These are phyloP conservation scores for Neurospora sublineolata DNA, from an alignment of 495 filamentous ascomycete species.

Conservation along the genomic window DNA sequence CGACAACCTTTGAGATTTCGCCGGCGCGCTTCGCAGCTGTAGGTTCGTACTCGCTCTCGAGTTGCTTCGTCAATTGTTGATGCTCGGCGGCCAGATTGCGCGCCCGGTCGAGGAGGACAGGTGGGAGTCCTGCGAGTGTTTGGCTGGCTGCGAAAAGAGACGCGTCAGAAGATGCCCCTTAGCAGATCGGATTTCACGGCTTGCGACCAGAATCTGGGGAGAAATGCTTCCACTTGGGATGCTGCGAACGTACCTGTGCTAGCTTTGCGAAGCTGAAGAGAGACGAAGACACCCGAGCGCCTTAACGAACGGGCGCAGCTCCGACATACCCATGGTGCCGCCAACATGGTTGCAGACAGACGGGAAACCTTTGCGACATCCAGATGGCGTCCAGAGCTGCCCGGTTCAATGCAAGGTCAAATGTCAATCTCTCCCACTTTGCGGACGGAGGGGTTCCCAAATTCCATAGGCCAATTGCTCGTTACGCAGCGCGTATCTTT, in stretches of 20 bases:
- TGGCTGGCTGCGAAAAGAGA: background rate
- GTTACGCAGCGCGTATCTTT: background rate
- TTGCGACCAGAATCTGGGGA: background rate
- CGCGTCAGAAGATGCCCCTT: background rate
- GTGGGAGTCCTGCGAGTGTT: slow-evolving; percentile 13
- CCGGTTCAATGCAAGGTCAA: background rate
- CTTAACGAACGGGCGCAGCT: slow-evolving; percentile 34
- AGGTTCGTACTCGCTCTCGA: slow-evolving; percentile 54
- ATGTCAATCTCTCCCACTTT: background rate
- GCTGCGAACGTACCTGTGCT: slow-evolving; percentile 28
- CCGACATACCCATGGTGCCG: slow-evolving; percentile 44
- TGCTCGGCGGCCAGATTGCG: slow-evolving; percentile 28
- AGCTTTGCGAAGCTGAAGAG: slow-evolving; percentile 28
- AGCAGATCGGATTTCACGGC: background rate
- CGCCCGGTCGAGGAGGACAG: slow-evolving; percentile 32
- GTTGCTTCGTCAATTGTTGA: slow-evolving; percentile 53
- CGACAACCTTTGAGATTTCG: slow-evolving; percentile 57
- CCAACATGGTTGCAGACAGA: slow-evolving; percentile 32
- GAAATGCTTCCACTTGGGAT: background rate
- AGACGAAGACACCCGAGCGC: slow-evolving; percentile 19
- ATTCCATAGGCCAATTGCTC: background rate
- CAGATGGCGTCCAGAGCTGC: background rate
- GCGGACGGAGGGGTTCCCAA: background rate
- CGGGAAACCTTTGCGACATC: background rate
- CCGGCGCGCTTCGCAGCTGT: slow-evolving; percentile 66